A percentile compares a stretch with the other conserved stretches of the same genome.
These are phyloP conservation scores for Barbarea vulgaris DNA, from an alignment of 345 rosid species.

Conservation along the genomic window DNA sequence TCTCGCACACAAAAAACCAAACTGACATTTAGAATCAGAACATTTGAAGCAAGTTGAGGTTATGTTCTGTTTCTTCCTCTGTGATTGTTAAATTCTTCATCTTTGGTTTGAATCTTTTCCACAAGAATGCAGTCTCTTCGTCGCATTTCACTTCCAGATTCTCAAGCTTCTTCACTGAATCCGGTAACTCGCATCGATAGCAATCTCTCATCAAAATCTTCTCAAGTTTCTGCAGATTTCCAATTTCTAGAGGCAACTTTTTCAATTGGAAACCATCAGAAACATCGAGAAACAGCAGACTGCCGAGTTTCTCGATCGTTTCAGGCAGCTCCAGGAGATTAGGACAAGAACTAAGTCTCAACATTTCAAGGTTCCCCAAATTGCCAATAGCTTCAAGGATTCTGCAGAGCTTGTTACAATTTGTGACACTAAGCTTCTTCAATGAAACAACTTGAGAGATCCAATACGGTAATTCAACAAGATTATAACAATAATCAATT, in stretches of 20 bases:
- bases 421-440: slow-evolving; percentile 55
- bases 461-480: slow-evolving; percentile 44
- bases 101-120: slow-evolving; percentile 39
- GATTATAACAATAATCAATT: slow-evolving; percentile 50
- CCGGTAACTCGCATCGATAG: slow-evolving; percentile 44
- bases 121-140: slow-evolving; percentile 44
- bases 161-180: slow-evolving; percentile 41
- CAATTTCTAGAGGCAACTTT: slow-evolving; percentile 48
- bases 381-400: slow-evolving; percentile 45
- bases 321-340: slow-evolving; percentile 49
- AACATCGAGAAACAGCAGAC: slow-evolving; percentile 47
- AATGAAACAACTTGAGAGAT: slow-evolving; percentile 45
- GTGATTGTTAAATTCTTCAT: slow-evolving; percentile 36
- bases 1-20: neutral
- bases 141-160: slow-evolving; percentile 55
- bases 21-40: slow-evolving; percentile 10
- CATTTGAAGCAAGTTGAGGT: slow-evolving; percentile 38
- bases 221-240: slow-evolving; percentile 45
- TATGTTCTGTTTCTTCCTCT: slow-evolving; percentile 37
- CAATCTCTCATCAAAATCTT: slow-evolving; percentile 60
- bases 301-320: slow-evolving; percentile 43
- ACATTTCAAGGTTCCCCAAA: slow-evolving; percentile 44
- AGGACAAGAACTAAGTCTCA: slow-evolving; percentile 55
- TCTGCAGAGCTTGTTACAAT: slow-evolving; percentile 53
- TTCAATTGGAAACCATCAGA: slow-evolving; percentile 48